Percentiles rank a stretch among this genome's conserved stretches.
phyloP scores from a whole-genome alignment of 2,329 filamentous ascomycete species.

The Trichoderma atrobrunneum region DNA sequence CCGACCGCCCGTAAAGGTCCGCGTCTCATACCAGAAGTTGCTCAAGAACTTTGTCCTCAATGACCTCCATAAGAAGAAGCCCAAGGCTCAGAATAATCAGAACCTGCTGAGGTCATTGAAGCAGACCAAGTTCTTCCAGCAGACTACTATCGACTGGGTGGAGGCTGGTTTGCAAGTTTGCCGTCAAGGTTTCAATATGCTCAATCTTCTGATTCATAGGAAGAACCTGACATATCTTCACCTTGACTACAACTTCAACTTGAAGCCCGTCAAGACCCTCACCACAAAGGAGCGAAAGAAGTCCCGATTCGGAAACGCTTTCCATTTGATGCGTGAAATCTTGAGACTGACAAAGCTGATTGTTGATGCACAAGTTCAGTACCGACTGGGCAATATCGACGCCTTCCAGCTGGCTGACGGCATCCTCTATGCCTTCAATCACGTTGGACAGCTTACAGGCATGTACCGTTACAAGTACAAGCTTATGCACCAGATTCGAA shows the following conservation, averaged over 20 bases:
- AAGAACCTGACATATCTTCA: slow-evolving; percentile 98
- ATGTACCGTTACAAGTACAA: slow-evolving; percentile 99
- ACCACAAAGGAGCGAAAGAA: slow-evolving; percentile 99
- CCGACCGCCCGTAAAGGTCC: slow-evolving; percentile 87
- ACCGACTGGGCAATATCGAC: slow-evolving; percentile 95
- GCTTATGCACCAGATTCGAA: slow-evolving; percentile 98
- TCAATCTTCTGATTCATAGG: slow-evolving; percentile 93
- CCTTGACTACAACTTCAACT: slow-evolving; percentile 98
- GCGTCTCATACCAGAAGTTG: slow-evolving; percentile 97
- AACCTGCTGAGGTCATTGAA: slow-evolving; percentile 86
- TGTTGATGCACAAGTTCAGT: slow-evolving; percentile 97
- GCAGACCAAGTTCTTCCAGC: slow-evolving; percentile 98
- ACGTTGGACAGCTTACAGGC: slow-evolving; percentile 94
- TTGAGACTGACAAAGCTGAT: slow-evolving; percentile 93
- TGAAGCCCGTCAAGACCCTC: slow-evolving; percentile 97
- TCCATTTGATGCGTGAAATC: slow-evolving; percentile 98
- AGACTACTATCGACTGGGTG: slow-evolving; percentile 98
- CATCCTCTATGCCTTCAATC: slow-evolving; percentile 99
- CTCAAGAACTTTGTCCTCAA: slow-evolving; percentile 96
- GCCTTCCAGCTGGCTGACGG: slow-evolving; percentile 98
- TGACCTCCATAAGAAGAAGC: slow-evolving; percentile 91
- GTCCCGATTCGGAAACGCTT: slow-evolving; percentile 97
- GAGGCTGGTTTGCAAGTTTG: slow-evolving; percentile 98
- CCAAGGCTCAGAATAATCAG: slow-evolving; percentile 94
- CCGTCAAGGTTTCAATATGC: slow-evolving; percentile 98